Percentiles rank a stretch among this genome's conserved stretches.
Evolutionary conservation across 148 eudicot species (phyloP).

Genomic region (Chenopodium album): DNA sequence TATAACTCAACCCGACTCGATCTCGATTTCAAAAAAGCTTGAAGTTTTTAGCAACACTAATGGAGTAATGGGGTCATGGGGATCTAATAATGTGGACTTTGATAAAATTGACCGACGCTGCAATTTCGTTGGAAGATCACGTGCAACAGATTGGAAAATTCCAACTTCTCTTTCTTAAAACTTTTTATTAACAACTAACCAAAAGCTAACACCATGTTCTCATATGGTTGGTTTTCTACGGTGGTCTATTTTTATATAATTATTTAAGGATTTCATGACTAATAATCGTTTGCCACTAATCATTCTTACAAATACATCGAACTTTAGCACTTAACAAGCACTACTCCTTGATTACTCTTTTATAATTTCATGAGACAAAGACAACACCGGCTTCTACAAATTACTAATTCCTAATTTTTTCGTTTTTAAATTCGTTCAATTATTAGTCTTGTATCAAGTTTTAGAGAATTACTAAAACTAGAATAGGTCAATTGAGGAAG

Average conservation of each 20-base stretch:
- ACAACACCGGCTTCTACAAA: neutral
- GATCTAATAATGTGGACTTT: too few relatives aligned
- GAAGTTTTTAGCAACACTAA: too few relatives aligned
- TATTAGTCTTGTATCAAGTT: too few relatives aligned
- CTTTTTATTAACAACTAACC: neutral
- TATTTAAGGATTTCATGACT: neutral
- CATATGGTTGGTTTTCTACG: conserved; percentile 3
- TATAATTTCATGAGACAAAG: neutral
- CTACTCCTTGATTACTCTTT: conserved; percentile 1
- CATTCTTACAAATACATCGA: conserved; percentile 2
- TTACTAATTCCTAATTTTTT: neutral
- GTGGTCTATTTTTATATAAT: neutral
- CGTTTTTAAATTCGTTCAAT: too few relatives aligned
- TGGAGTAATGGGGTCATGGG: too few relatives aligned
- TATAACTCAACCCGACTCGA: too few relatives aligned
- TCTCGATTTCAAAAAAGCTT: too few relatives aligned
- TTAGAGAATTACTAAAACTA: too few relatives aligned
- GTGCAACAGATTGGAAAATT: conserved; percentile 19
- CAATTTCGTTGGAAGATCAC: conserved; percentile 14
- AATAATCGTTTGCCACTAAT: neutral
- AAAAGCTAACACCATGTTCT: conserved; percentile 16
- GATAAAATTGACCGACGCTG: neutral
- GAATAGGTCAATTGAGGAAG: too few relatives aligned
- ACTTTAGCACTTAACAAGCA: conserved; percentile 2
- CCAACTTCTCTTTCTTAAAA: neutral